Evolutionary conservation across 345 rosid genomes (phyloP).

Genomic region (Citrus hindsii): DNA sequence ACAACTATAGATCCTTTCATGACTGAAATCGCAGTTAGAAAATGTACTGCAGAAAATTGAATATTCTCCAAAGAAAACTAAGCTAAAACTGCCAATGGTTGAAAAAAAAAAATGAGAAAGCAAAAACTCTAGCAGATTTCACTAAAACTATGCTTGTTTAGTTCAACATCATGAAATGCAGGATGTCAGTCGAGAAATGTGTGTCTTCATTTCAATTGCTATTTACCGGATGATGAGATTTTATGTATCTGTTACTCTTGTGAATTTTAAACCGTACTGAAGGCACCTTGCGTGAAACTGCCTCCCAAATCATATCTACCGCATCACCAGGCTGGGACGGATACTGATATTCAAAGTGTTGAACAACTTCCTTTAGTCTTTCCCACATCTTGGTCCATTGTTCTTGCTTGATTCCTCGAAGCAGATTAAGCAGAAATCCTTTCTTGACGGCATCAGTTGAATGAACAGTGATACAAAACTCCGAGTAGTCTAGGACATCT

Average conservation of each 20-base stretch:
- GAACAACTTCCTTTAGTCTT: slow-evolving; percentile 55
- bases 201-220: not conserved
- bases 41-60: not conserved
- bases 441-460: slow-evolving; percentile 70
- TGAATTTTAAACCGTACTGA: slow-evolving; percentile 39
- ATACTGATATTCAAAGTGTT: slow-evolving; percentile 53
- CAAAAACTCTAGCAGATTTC: slow-evolving; percentile 5
- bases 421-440: slow-evolving; percentile 60
- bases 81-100: not conserved
- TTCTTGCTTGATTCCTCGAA: slow-evolving; percentile 48
- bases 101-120: not conserved
- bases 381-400: slow-evolving; percentile 77
- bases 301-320: slow-evolving; percentile 88
- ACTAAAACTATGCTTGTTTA: not conserved
- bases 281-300: slow-evolving; percentile 55
- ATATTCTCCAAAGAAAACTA: not conserved
- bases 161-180: not conserved
- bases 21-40: not conserved
- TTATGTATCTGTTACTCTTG: slow-evolving; percentile 52
- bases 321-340: slow-evolving; percentile 79
- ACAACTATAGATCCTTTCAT: not conserved
- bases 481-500: slow-evolving; percentile 79
- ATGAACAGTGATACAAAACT: slow-evolving; percentile 63
- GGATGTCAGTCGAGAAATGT: slow-evolving; percentile 1
- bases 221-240: slow-evolving; percentile 30